Evolutionary conservation across 23 red algal genomes (phyloP), one percentile per base, ranked within the genome.

Genomic region (Cyanidiococcus yangmingshanensis): DNA sequence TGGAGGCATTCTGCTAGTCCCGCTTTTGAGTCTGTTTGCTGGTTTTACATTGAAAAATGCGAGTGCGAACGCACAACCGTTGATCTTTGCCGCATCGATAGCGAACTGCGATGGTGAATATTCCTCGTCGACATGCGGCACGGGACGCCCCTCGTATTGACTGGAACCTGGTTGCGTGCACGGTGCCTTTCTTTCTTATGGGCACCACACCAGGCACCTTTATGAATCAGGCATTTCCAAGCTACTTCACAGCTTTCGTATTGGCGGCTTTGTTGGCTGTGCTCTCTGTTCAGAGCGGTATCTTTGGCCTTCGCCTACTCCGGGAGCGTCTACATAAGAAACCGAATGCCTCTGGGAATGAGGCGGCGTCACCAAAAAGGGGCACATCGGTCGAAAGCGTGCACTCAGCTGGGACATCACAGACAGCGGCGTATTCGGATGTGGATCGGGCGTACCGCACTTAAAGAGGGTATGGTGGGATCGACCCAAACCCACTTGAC

Each of bases 171-270:
- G 63, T 71, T 25, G n/a, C 32, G 12, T 32, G 32, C 63, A 71
- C 63, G 12, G 63, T 71, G 63, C 63, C 63, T 12, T 71, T 71
- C 27, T 71, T 71, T 71, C 63, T 71, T 7, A 71, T 35, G 63
- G 63, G n/a, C 7, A 71, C 63, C 63, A 71, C 63, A 2, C 63
- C 32, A 35, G 63, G 63, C 63, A 71, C 63, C 3, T 71, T 71
- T 30, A 25, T 71, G 63, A 71, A 71, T 35, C 21, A 25, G 7
- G 32, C 63, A 7, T 71, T 71, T 71, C 63, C 63, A 12, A 71
- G 63, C 32, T 71, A 32, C 63, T 71, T 71, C 63, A 71, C 63
- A 35, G 63, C 63, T 12, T 71, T 71, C 32, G 63, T 71, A 25
- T 30, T 71, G 7, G 21, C 63, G 32, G 3, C 27, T 12, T 25